Conservation (phyloP, 1,284 basidiomycete genomes). For the Irpex lacteus region DNA sequence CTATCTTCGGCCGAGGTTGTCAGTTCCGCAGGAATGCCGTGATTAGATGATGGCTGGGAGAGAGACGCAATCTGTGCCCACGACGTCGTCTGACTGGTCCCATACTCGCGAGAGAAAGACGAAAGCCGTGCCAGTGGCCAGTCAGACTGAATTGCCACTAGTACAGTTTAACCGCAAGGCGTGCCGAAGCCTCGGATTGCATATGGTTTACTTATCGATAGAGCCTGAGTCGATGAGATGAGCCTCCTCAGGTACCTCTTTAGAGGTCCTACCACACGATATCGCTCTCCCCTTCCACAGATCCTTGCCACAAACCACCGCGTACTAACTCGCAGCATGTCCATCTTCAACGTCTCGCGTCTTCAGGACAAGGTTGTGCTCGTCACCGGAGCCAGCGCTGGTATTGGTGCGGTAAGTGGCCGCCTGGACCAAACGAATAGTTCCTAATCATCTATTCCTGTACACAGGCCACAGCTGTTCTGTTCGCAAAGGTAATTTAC, state of each 20-base stretch:
- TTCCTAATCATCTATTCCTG: background rate
- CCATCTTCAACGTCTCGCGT: constrained; percentile 75
- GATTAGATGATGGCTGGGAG: constrained; percentile 12
- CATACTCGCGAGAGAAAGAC: constrained; percentile 4
- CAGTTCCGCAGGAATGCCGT: constrained; percentile 13
- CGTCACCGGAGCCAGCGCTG: constrained; percentile 82
- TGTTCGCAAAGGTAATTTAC: constrained; percentile 72
- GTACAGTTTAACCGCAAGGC: background rate
- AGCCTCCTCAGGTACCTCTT: constrained; percentile 1
- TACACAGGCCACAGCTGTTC: constrained; percentile 72
- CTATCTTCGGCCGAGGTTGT: background rate
- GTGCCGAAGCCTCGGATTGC: background rate
- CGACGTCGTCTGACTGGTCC: background rate
- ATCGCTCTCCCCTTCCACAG: background rate
- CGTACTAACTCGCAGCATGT: constrained; percentile 44
- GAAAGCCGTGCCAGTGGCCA: background rate
- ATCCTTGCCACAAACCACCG: constrained; percentile 10
- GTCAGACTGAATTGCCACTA: background rate
- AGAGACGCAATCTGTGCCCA: constrained; percentile 12
- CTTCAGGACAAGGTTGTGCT: constrained; percentile 84
- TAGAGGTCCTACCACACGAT: constrained; percentile 1
- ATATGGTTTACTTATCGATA: background rate
- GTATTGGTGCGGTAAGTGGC: constrained; percentile 71
- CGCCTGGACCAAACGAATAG: background rate
- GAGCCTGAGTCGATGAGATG: background rate